Conservation (phyloP, 345 rosid genomes). For the Salix exigua region DNA sequence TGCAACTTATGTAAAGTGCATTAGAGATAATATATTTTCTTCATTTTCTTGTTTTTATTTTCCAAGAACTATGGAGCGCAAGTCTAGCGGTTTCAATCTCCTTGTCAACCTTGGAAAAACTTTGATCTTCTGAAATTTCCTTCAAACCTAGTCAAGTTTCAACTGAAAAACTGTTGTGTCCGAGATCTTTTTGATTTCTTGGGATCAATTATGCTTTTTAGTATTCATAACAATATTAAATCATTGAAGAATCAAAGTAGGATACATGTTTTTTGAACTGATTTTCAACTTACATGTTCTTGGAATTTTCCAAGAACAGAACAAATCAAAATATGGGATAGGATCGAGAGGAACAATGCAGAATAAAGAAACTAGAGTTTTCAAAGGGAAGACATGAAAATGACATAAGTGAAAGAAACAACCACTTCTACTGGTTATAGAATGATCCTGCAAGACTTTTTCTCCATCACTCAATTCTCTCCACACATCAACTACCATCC, state of each 20-base stretch:
- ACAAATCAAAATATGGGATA: not conserved
- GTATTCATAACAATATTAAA: not conserved
- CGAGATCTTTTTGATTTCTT: not conserved
- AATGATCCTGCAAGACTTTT: constrained; percentile 13
- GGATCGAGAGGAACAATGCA: not conserved
- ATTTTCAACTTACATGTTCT: not conserved
- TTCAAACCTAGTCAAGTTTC: too few species aligned
- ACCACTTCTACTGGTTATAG: constrained; percentile 14
- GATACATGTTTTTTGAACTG: not conserved
- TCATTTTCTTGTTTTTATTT: too few species aligned
- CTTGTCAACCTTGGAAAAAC: too few species aligned
- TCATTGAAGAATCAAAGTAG: not conserved
- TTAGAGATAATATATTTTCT: too few species aligned
- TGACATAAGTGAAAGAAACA: constrained; percentile 22
- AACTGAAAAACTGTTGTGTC: too few species aligned
- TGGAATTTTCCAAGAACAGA: not conserved
- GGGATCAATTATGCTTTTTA: not conserved
- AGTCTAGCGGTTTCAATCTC: too few species aligned
- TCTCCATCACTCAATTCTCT: not conserved
- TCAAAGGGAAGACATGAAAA: not conserved
- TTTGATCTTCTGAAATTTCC: too few species aligned
- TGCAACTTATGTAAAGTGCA: too few species aligned
- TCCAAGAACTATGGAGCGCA: too few species aligned
- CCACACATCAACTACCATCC: constrained; percentile 4
- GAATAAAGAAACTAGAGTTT: not conserved